Evolutionary conservation across 805 yeast species (phyloP), one percentile per base, ranked within the genome.

Genomic region (Starmerella khaoyaiensis): DNA sequence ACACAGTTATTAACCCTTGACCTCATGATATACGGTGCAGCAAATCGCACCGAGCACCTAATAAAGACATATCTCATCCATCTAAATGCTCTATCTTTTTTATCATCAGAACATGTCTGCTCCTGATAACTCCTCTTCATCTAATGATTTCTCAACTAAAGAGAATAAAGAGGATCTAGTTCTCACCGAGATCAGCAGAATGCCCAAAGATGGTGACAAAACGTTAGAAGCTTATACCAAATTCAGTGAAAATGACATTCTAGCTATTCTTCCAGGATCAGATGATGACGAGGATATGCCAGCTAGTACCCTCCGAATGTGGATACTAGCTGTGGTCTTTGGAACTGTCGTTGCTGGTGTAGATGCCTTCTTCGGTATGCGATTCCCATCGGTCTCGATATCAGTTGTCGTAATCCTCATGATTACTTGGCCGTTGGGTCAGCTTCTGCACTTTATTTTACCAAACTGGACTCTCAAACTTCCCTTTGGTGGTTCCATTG

Each of bases 361-460:
- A 51, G 76, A 76, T 52, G 59, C 71, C 38, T 63, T 76, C 46
- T 75, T 76, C 49, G 64, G 72, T 22, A 56, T 74, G 49, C 76
- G 75, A 53, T 55, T 64, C 35, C 83, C 82, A 2, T 53, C 70
- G 0, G 63, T 74, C 41, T 50, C 61, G 25, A 60, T 76, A 38
- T 62, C 72, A 11, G 60, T 74, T 17, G 65, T 64, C 38, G 75
- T 76, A 33, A 67, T 72, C 22, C 71, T 78, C 27, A 65, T 78
- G 39, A 63, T 73, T 39, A 71, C 79, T 1, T 76, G 71, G 65
- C 82, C 84, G 1, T 41, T 74, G 33, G 84, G 84, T 42, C 54
- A 61, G 37, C 54, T 62, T 5, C 68, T 74, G 70, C 71, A 59
- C 34, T 44, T 42, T 21, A 20, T 47, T 3, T 34, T 65, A 26